Conservation (phyloP, 768 basidiomycete species). For the Holtermanniella nyarrowii region DNA sequence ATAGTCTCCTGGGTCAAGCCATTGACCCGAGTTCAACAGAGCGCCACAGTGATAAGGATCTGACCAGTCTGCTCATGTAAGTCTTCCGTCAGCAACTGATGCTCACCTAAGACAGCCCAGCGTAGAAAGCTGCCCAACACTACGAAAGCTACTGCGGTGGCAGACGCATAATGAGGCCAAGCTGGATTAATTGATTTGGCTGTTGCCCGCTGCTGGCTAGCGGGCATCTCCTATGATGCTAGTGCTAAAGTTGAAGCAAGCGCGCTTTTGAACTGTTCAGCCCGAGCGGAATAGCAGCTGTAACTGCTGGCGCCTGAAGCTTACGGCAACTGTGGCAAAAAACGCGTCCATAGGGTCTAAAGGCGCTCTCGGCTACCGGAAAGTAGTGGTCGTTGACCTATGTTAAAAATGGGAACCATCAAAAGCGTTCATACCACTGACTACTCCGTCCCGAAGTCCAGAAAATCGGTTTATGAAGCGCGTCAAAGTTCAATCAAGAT, state of each 20-base stretch:
- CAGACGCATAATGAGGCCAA: slow-evolving; percentile 41
- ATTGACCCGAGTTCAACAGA: slow-evolving; percentile 60
- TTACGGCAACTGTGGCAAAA: too few relatives aligned
- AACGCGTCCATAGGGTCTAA: too few relatives aligned
- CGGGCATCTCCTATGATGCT: slow-evolving; percentile 15
- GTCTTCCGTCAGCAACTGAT: background rate
- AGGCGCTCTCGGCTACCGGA: too few relatives aligned
- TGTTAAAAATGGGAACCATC: too few relatives aligned
- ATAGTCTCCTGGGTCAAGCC: slow-evolving; percentile 56
- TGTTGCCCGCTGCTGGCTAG: background rate
- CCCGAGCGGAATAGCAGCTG: too few relatives aligned
- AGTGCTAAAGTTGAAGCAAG: slow-evolving; percentile 3
- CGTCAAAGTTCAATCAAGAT: too few relatives aligned
- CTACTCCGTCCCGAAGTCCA: too few relatives aligned
- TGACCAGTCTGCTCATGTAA: slow-evolving; percentile 50
- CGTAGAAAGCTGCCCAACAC: slow-evolving; percentile 36
- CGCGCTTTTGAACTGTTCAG: too few relatives aligned
- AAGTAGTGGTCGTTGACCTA: too few relatives aligned
- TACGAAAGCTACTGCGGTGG: slow-evolving; percentile 31
- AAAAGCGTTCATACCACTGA: too few relatives aligned
- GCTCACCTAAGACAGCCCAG: slow-evolving; percentile 40
- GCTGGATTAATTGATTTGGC: slow-evolving; percentile 29
- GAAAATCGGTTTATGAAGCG: too few relatives aligned
- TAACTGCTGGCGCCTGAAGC: too few relatives aligned
- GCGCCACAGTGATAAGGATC: slow-evolving; percentile 67